Evolutionary conservation across 345 rosid genomes (phyloP).

Genomic region (Viola odorata): DNA sequence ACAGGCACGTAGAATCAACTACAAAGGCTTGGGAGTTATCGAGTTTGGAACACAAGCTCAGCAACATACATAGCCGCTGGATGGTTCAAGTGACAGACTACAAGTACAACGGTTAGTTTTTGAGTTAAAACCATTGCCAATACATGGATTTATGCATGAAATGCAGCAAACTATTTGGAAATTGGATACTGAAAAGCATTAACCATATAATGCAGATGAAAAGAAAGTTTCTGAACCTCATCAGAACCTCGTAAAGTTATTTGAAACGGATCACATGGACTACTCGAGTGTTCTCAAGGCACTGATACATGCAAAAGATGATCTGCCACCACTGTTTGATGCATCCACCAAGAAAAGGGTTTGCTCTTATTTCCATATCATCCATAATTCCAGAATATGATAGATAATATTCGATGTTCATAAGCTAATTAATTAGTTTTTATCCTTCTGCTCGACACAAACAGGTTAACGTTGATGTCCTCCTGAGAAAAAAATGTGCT

Average conservation of each 20-base stretch:
- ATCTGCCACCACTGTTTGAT: slow-evolving; percentile 37
- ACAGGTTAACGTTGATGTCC: slow-evolving; percentile 24
- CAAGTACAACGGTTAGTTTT: slow-evolving; percentile 37
- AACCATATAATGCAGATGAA: slow-evolving; percentile 30
- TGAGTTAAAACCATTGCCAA: background rate
- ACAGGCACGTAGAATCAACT: slow-evolving; percentile 19
- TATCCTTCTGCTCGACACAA: background rate
- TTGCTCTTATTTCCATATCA: slow-evolving; percentile 1
- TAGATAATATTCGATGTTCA: too few relatives aligned
- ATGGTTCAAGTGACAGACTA: slow-evolving; percentile 24
- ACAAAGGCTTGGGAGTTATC: slow-evolving; percentile 47
- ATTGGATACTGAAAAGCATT: background rate
- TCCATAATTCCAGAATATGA: too few relatives aligned
- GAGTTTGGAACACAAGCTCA: slow-evolving; percentile 40
- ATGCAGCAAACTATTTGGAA: background rate
- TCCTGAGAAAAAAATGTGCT: slow-evolving; percentile 26
- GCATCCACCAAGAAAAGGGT: slow-evolving; percentile 40
- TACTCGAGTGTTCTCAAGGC: slow-evolving; percentile 43
- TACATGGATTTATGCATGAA: background rate
- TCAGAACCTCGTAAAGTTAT: slow-evolving; percentile 29
- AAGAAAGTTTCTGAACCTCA: slow-evolving; percentile 27
- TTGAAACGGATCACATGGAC: slow-evolving; percentile 34
- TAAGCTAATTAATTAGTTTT: background rate
- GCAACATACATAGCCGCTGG: slow-evolving; percentile 40
- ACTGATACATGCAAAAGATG: slow-evolving; percentile 37